Evolutionary conservation across 164 flowering plant species (phyloP), one percentile per base, ranked within the genome.

Genomic region (Dillenia turbinata): DNA sequence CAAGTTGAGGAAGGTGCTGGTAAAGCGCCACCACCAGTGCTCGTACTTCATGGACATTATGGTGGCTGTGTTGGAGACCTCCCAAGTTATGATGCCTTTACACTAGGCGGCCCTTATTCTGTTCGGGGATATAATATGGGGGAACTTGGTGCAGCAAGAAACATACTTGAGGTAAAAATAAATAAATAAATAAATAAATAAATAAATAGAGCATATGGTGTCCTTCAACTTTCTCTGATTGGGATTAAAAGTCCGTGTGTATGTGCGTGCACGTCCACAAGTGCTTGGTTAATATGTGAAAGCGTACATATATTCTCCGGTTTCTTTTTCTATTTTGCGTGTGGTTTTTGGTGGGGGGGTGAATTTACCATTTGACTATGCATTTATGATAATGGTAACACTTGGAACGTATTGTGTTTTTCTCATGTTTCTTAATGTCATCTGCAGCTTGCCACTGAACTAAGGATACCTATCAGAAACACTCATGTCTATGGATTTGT

Each of bases 1-100:
- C 40, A 78, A 47, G 99, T 90, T n/a, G 94, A 88, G 67, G 99
- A 92, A 81, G 95, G 86, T 66, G 93, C 92, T 53, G 87, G 83
- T 44, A 88, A 88, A 70, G 79, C 98, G 16, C 96, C 97, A 44
- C 99, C 99, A 12, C 98, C 98, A 19, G 93, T 95, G 49, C 78
- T 95, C 47, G 99, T 95, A 67, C 89, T 95, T 58, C 96, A 95
- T 73, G 92, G 96, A 33, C 98, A 88, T 63, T 95, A 92, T 73
- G 98, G 99, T 60, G 99, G 99, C 26, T 95, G 99, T 79, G 88
- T 95, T 5, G 98, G 98, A 46, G 99, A 95, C 76, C 96, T 95
- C 65, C 95, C 99, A 19, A 95, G 99, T 67, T 92, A 95, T 71
- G 99, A 95, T 70, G 98, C 98, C 47, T 95, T 95, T 71, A 82